Base-by-base conservation (phyloP, 2,329 filamentous ascomycete genomes). In the Magnaporthiopsis rhizophila region DNA sequence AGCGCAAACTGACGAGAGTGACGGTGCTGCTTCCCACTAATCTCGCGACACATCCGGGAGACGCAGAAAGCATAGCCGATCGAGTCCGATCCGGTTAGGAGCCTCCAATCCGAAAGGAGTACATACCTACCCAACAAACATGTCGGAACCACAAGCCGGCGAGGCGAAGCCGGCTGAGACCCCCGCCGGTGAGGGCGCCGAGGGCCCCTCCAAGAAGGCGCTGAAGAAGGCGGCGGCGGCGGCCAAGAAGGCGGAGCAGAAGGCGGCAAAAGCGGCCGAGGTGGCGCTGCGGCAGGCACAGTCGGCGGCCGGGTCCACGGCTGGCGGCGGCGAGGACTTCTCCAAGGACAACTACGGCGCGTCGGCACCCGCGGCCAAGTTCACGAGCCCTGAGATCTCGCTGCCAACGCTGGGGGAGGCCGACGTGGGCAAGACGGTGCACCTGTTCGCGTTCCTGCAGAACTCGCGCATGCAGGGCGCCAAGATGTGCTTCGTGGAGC, bases 401-500 rank as follows among this genome's bases (percentile, higher is more conserved):
- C 81, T 96, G 56, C 82, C 83, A 65, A 79, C 83, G 62, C 78
- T 96, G n/a, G 77, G 80, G 63, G 86, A 91, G 61, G 79, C 83
- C 63, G 79, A 89, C 74, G 77, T 88, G 59, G 89, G 86, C 71
- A 87, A 90, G 78, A 85, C 86, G 36, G 83, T 97, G 69, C 87
- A 86, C 59, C 82, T 97, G 71, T 85, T 92, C 53, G 91, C 86
- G 36, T 91, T 90, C 81, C 84, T 97, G 56, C 91, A 96, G 75
- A 97, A 96, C 79, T 86, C 90, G 38, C 86, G 94, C 69, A 88
- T 89, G 70, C 94, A 98, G 79, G 89, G 90, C 66, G 92, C 92
- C 69, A 96, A 97, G 81, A 89, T 97, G 80, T 89, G 87, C 58
- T 97, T 97, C 79, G 78, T 97, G 71, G 92, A 95, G 79, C 83